Conservation (phyloP, 495 filamentous ascomycete species). For the Cercophora scortea region DNA sequence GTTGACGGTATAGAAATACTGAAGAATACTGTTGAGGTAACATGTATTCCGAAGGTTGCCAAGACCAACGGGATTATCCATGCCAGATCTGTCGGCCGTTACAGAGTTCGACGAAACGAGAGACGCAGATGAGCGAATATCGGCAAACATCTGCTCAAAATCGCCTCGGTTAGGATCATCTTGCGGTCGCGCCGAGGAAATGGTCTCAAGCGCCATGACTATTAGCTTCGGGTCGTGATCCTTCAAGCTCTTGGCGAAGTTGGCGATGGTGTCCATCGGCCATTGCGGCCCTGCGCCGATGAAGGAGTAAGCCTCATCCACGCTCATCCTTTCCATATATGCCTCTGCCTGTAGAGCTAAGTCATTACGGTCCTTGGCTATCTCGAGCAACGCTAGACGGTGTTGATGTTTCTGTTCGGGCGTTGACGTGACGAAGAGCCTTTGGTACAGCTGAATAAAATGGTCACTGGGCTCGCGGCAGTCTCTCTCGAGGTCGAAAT, state of each 20-base stretch:
- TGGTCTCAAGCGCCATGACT: constrained; percentile 14
- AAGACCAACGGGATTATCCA: constrained; percentile 69
- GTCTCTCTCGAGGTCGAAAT: constrained; percentile 11
- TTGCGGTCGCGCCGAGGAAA: neutral
- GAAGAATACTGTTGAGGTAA: constrained; percentile 92
- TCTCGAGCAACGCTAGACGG: constrained; percentile 14
- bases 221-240: constrained; percentile 3
- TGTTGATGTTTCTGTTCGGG: constrained; percentile 14
- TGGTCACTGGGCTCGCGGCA: neutral
- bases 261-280: constrained; percentile 16
- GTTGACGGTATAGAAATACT: constrained; percentile 88
- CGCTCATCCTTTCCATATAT: constrained; percentile 5
- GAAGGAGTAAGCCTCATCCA: constrained; percentile 12
- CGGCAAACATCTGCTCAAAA: constrained; percentile 8
- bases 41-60: constrained; percentile 95
- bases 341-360: constrained; percentile 10
- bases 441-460: constrained; percentile 14
- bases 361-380: constrained; percentile 13
- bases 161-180: constrained; percentile 7
- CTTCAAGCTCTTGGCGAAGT: constrained; percentile 6
- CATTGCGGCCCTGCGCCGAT: constrained; percentile 4
- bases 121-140: constrained; percentile 1
- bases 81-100: neutral
- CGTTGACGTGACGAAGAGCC: constrained; percentile 10
- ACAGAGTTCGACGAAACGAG: too few relatives aligned